These are phyloP conservation scores for Dissophora globulifera DNA, from an alignment of 192 early-diverging fungal genomes.

Conservation along the genomic window DNA sequence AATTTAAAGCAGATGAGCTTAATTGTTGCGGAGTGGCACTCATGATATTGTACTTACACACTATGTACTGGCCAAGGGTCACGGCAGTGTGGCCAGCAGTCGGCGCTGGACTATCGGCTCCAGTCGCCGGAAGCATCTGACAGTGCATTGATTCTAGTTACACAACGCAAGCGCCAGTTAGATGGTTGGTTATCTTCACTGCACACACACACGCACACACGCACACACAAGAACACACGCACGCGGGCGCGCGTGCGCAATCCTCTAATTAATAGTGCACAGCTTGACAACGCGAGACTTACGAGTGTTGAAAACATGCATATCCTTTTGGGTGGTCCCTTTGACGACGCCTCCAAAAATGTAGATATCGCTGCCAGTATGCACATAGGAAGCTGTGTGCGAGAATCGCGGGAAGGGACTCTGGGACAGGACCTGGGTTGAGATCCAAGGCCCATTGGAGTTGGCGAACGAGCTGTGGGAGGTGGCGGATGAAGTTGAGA, in stretches of 20 bases:
- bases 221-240: not conserved
- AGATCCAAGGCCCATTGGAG: slow-evolving; percentile 39
- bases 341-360: slow-evolving; percentile 46
- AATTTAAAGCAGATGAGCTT: too few species aligned
- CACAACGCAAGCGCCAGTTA: too few species aligned
- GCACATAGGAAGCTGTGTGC: slow-evolving; percentile 50
- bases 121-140: slow-evolving; percentile 20
- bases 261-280: too few species aligned
- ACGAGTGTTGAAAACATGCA: slow-evolving; percentile 51
- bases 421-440: slow-evolving; percentile 17
- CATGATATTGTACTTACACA: slow-evolving; percentile 54
- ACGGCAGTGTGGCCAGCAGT: slow-evolving; percentile 45
- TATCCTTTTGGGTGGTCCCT: slow-evolving; percentile 27
- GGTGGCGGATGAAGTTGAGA: slow-evolving; percentile 9
- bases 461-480: slow-evolving; percentile 21
- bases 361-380: slow-evolving; percentile 50
- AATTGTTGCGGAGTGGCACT: too few species aligned
- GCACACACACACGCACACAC: not conserved
- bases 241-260: too few species aligned
- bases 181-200: too few species aligned
- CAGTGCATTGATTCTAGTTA: slow-evolving; percentile 42
- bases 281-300: too few species aligned
- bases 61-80: slow-evolving; percentile 49
- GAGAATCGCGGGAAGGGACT: slow-evolving; percentile 44
- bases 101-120: slow-evolving; percentile 26